Base-by-base conservation (phyloP, 306 rosid genomes). In the Hippophae rhamnoides region DNA sequence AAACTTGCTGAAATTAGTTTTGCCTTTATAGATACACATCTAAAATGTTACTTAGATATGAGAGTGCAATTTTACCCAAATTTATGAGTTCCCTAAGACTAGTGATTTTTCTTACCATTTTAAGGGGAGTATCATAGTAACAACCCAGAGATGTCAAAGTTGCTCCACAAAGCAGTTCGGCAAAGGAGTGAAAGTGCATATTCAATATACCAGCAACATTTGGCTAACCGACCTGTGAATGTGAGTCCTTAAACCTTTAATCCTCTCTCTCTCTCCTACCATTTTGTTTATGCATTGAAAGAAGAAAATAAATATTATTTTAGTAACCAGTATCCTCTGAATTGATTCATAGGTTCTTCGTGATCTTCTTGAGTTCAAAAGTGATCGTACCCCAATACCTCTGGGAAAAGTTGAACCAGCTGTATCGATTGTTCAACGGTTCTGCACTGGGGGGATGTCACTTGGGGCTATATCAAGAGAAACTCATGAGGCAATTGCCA, bases 131-230 rank as follows among this genome's bases (percentile, higher is more conserved):
- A 85, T 80, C 99, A 92, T 81, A 96, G 95, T 71, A 92, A 92
- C 79, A 92, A 92, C 66, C 99, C 99, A 60, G 99, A 92, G 82
- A 92, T 92, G 99, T 92, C 99, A 57, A 92, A 92, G 69, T 78
- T 92, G 87, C 99, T 92, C 68, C 99, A 92, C 79, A 92, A 92
- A 83, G 99, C 99, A 71, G 96, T 92, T 74, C 99, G 99, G 55
- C 96, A 92, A 63, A 92, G 82, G 74, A 88, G 85, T 86, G 93
- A 88, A 72, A 92, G 83, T 80, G 83, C 96, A 57, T 92, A 72
- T 78, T 77, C 99, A 60, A 89, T 92, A 74, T 92, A 88, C 74
- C 99, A 92, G 84, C 99, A 92, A 77, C 90, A 92, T 80, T 82
- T 92, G 81, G 96, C 96, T 68, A 92, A 88, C 74, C 87, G 99